Conservation (phyloP, 352 stramenopile species). For the Saprolegnia parasitica region DNA sequence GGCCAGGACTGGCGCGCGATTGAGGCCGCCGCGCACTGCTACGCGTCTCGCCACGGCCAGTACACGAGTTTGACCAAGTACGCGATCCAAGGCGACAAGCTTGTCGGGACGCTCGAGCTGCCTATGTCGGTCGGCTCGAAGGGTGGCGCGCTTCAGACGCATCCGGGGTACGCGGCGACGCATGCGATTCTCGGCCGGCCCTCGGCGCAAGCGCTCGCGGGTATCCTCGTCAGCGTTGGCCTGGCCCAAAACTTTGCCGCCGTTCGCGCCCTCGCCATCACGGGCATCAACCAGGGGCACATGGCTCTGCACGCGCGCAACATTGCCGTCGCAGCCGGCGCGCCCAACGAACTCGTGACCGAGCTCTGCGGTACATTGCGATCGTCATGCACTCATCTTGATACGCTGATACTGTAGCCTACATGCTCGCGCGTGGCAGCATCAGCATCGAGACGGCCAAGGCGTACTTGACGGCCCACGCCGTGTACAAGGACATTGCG, state of each 20-base stretch:
- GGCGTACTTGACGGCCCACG: slow-evolving; percentile 75
- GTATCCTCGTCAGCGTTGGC: slow-evolving; percentile 74
- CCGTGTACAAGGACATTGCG: slow-evolving; percentile 70
- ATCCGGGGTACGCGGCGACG: slow-evolving; percentile 71
- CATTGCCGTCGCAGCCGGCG: slow-evolving; percentile 74
- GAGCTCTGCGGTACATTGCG: slow-evolving; percentile 50
- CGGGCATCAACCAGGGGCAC: slow-evolving; percentile 82
- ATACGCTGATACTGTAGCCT: slow-evolving; percentile 38
- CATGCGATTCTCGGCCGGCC: slow-evolving; percentile 73
- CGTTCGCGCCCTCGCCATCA: slow-evolving; percentile 78
- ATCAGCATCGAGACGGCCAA: slow-evolving; percentile 83
- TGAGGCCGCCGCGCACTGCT: slow-evolving; percentile 77
- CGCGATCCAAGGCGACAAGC: slow-evolving; percentile 41
- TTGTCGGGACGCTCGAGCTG: slow-evolving; percentile 70
- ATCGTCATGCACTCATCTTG: background rate
- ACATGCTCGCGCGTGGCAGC: slow-evolving; percentile 74
- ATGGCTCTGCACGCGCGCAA: slow-evolving; percentile 84
- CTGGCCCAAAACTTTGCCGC: slow-evolving; percentile 85
- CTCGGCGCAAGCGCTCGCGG: slow-evolving; percentile 51
- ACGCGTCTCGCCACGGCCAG: slow-evolving; percentile 66
- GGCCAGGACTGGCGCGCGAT: slow-evolving; percentile 84
- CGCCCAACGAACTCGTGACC: slow-evolving; percentile 70
- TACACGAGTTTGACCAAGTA: slow-evolving; percentile 81
- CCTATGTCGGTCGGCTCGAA: slow-evolving; percentile 79
- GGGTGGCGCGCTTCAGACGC: slow-evolving; percentile 72